Conservation (phyloP, 345 rosid species). For the Abelmoschus esculentus region DNA sequence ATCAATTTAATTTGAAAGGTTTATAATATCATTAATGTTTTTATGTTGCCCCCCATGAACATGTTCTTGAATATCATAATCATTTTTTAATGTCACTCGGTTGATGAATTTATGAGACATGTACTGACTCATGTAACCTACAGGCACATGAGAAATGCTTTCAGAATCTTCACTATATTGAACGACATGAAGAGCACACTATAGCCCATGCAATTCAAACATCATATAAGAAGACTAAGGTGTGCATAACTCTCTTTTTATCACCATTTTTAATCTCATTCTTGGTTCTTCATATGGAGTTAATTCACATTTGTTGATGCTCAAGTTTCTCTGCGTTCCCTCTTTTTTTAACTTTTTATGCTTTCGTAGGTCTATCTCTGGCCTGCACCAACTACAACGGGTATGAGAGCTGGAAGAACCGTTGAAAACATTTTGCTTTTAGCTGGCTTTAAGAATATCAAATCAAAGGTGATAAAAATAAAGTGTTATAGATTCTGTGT, state of each 20-base stretch:
- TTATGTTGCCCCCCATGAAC: not conserved
- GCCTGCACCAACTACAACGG: conserved; percentile 84
- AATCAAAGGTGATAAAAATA: not conserved
- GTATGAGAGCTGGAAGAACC: conserved; percentile 88
- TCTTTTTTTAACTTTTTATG: not conserved
- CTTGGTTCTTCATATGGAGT: not conserved
- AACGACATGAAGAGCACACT: conserved; percentile 93
- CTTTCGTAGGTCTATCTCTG: conserved; percentile 70
- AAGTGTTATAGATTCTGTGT: not conserved
- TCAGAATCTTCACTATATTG: conserved; percentile 85
- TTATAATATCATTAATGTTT: not conserved
- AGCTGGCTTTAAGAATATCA: conserved; percentile 85
- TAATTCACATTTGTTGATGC: not conserved
- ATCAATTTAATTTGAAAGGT: not conserved
- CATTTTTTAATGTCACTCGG: not conserved
- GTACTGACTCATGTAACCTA: not conserved
- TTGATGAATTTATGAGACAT: not conserved
- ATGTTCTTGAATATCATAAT: not conserved
- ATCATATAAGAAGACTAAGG: conserved; percentile 90
- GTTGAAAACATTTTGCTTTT: conserved; percentile 66
- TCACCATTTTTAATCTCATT: not conserved
- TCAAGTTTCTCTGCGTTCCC: not conserved
- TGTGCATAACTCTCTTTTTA: conserved; percentile 22
- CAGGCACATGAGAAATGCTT: conserved; percentile 94
- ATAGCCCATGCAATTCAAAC: conserved; percentile 87